Evolutionary conservation across 208 protist species (phyloP), one percentile per base, ranked within the genome.

Genomic region (Balamuthia mandrillaris): DNA sequence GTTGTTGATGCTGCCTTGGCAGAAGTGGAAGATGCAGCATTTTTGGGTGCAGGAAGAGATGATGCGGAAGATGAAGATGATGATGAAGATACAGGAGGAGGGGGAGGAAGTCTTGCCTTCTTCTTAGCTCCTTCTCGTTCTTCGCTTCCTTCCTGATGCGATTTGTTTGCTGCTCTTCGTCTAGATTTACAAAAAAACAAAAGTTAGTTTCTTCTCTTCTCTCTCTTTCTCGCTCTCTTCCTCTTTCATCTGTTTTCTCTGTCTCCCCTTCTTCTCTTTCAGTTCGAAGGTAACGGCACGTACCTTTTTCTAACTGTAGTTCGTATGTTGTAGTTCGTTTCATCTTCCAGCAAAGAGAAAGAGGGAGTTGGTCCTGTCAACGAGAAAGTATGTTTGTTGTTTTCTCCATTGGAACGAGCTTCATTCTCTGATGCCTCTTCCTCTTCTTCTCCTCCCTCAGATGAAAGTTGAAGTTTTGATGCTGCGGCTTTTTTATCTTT

Each of bases 281-380:
- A n/a, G 49, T 24, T 56, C 18, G 49, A 56, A 56, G 18, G 49
- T 56, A n/a, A n/a, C 18, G 18, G 49, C 49, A n/a, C n/a, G 49
- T 56, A 56, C 49, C 49, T 56, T 56, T 56, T 56, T n/a, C 49
- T 56, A n/a, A 56, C n/a, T 56, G 49, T 56, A 24, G 49, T 56
- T 56, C n/a, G 51, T 3, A 58, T 5, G 44, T 79, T 45, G 29
- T 79, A 27, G n/a, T 37, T 47, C 6, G 33, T 37, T 14, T 58
- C 44, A 10, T 24, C 70, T n/a, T n/a, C n/a, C 27, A 79, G 21
- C 31, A 79, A 47, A 31, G 70, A 79, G 4, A 79, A 47, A 18
- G 70, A 79, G 14, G 70, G 70, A 0, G 70, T 79, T 9, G 70
- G 70, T 3, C 70, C 70, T 0, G 70, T 79, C 70, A 79, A 58